These are phyloP conservation scores for Cryphonectria parasitica DNA, from an alignment of 2,329 filamentous ascomycete species.

Conservation along the genomic window DNA sequence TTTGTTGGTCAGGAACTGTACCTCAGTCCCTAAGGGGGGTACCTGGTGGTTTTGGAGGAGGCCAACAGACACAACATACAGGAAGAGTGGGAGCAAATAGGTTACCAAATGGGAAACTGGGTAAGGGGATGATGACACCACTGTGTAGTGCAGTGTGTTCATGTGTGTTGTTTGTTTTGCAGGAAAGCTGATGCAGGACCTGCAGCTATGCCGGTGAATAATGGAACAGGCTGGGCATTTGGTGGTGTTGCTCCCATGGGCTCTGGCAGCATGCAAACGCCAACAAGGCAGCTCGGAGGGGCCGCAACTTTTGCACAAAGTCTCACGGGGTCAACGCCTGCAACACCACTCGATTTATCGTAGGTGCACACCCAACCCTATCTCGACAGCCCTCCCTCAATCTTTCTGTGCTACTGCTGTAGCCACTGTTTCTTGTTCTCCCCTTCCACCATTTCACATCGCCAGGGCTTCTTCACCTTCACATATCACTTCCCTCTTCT, in stretches of 20 bases:
- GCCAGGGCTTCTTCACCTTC: not conserved
- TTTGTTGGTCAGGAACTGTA: conserved; percentile 52
- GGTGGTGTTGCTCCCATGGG: conserved; percentile 65
- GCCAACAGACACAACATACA: conserved; percentile 61
- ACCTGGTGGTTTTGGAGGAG: conserved; percentile 62
- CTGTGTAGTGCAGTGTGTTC: conserved; percentile 5
- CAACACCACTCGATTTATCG: conserved; percentile 66
- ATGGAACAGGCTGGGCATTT: conserved; percentile 64
- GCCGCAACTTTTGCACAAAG: conserved; percentile 70
- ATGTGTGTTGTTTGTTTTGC: conserved; percentile 15
- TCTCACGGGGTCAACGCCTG: conserved; percentile 64
- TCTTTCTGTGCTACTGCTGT: not conserved
- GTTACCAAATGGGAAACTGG: conserved; percentile 68
- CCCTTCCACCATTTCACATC: not conserved
- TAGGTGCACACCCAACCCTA: conserved; percentile 49
- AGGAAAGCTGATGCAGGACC: conserved; percentile 26
- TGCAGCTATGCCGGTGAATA: conserved; percentile 46
- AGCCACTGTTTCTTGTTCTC: not conserved
- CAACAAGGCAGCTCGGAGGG: conserved; percentile 58
- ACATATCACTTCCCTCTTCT: not conserved
- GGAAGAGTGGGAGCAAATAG: conserved; percentile 60
- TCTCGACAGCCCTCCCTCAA: conserved; percentile 6
- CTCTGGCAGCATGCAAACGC: conserved; percentile 54
- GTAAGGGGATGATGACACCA: conserved; percentile 45
- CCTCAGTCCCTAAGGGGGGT: conserved; percentile 66